phyloP scores from a whole-genome alignment of 2,329 filamentous ascomycete species.

The Leptodontidium sp. region DNA sequence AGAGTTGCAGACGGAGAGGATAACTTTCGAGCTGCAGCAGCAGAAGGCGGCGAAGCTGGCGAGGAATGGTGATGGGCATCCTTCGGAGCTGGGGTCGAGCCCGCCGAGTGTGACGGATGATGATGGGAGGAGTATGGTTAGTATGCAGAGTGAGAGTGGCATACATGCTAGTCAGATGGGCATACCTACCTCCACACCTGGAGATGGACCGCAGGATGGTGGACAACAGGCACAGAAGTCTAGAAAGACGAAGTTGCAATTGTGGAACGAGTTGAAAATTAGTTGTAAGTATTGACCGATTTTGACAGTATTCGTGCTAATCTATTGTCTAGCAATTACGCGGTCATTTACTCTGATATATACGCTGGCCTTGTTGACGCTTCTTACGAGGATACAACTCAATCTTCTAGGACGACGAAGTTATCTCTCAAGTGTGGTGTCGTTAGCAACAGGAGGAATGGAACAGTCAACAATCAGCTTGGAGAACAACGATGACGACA shows the following conservation, averaged over 20 bases:
- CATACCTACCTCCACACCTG: constrained; percentile 58
- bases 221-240: constrained; percentile 58
- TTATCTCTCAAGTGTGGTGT: constrained; percentile 95
- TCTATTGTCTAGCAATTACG: constrained; percentile 73
- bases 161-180: constrained; percentile 82
- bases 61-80: constrained; percentile 60
- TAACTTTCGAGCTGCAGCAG: constrained; percentile 92
- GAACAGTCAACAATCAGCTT: constrained; percentile 81
- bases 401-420: constrained; percentile 95
- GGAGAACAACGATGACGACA: constrained; percentile 93
- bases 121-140: constrained; percentile 78
- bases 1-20: constrained; percentile 88
- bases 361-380: constrained; percentile 84
- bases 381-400: constrained; percentile 93
- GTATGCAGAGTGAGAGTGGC: constrained; percentile 82
- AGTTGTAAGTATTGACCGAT: constrained; percentile 69
- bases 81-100: constrained; percentile 51
- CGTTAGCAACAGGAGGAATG: constrained; percentile 78
- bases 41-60: constrained; percentile 81
- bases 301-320: background rate
- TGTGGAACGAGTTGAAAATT: constrained; percentile 98
- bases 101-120: constrained; percentile 79
- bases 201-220: constrained; percentile 52
- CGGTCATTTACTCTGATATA: constrained; percentile 92
- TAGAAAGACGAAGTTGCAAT: constrained; percentile 84